These are phyloP conservation scores for Alternaria sp. DNA, from an alignment of 2,329 filamentous ascomycete genomes.

Conservation along the genomic window DNA sequence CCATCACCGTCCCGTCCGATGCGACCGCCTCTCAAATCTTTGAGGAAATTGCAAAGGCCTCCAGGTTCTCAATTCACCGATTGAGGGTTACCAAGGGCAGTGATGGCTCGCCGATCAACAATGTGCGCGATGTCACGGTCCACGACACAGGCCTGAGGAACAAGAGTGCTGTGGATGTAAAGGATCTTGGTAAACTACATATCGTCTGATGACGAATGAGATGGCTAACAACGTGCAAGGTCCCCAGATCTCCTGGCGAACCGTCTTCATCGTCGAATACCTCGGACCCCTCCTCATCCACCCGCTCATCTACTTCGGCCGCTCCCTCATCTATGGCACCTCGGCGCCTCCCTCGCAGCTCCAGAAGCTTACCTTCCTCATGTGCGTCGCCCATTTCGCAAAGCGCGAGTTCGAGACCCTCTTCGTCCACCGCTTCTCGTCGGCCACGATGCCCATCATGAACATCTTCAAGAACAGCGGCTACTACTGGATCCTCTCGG, in stretches of 20 bases:
- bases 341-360: slow-evolving; percentile 63
- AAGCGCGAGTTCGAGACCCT: slow-evolving; percentile 96
- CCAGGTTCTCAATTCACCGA: slow-evolving; percentile 64
- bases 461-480: slow-evolving; percentile 96
- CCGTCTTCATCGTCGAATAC: slow-evolving; percentile 95
- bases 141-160: slow-evolving; percentile 63
- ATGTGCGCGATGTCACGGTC: slow-evolving; percentile 59
- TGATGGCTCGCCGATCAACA: slow-evolving; percentile 65
- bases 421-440: slow-evolving; percentile 93
- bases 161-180: slow-evolving; percentile 75
- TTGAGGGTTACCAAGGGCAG: slow-evolving; percentile 69
- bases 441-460: slow-evolving; percentile 86
- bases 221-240: slow-evolving; percentile 58
- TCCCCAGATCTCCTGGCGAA: slow-evolving; percentile 87
- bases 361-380: slow-evolving; percentile 75
- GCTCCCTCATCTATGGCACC: slow-evolving; percentile 72
- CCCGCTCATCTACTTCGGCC: slow-evolving; percentile 71
- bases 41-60: slow-evolving; percentile 59
- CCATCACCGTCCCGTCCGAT: slow-evolving; percentile 59
- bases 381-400: slow-evolving; percentile 83
- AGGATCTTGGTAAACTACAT: slow-evolving; percentile 77
- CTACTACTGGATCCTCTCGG: slow-evolving; percentile 91
- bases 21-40: slow-evolving; percentile 64
- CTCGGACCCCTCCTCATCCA: slow-evolving; percentile 90
- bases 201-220: background rate